Percentiles rank a stretch among this genome's conserved stretches.
Conservation (phyloP, 495 filamentous ascomycete genomes). For the Aspergillus avenaceus region DNA sequence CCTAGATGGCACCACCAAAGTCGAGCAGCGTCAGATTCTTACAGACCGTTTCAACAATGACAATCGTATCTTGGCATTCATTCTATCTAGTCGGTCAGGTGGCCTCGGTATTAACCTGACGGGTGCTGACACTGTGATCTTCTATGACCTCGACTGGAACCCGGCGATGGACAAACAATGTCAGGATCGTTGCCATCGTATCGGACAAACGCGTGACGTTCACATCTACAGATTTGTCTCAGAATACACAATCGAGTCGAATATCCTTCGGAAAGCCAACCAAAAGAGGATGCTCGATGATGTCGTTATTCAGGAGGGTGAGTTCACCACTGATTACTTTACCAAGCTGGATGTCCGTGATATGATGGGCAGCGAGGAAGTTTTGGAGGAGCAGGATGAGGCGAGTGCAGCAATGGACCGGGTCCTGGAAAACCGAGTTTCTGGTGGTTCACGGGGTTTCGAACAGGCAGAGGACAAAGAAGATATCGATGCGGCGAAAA, state of each 20-base stretch:
- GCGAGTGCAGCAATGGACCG: constrained; percentile 82
- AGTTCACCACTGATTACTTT: constrained; percentile 98
- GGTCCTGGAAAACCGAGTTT: constrained; percentile 60
- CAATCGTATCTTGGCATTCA: constrained; percentile 85
- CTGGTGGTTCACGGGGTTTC: constrained; percentile 59
- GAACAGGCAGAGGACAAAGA: constrained; percentile 90
- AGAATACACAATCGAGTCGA: constrained; percentile 97
- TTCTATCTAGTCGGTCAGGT: constrained; percentile 89
- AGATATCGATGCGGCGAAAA: constrained; percentile 80
- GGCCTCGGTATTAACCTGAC: constrained; percentile 96
- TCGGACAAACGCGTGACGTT: constrained; percentile 96
- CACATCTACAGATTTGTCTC: constrained; percentile 97
- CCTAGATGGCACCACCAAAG: constrained; percentile 89
- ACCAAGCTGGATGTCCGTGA: constrained; percentile 70
- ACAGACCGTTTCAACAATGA: constrained; percentile 98
- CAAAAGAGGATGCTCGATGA: constrained; percentile 98
- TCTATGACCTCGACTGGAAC: constrained; percentile 99
- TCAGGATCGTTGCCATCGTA: constrained; percentile 95
- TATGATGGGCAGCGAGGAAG: constrained; percentile 59
- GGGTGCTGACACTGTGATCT: constrained; percentile 96
- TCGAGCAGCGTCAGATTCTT: constrained; percentile 91
- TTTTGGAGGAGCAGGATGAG: constrained; percentile 54
- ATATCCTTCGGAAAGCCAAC: constrained; percentile 92
- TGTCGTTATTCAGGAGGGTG: constrained; percentile 96
- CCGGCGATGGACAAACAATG: constrained; percentile 99